These are phyloP conservation scores for Thalassiosira livingstoniorum DNA, from an alignment of 352 stramenopile genomes.

Conservation along the genomic window DNA sequence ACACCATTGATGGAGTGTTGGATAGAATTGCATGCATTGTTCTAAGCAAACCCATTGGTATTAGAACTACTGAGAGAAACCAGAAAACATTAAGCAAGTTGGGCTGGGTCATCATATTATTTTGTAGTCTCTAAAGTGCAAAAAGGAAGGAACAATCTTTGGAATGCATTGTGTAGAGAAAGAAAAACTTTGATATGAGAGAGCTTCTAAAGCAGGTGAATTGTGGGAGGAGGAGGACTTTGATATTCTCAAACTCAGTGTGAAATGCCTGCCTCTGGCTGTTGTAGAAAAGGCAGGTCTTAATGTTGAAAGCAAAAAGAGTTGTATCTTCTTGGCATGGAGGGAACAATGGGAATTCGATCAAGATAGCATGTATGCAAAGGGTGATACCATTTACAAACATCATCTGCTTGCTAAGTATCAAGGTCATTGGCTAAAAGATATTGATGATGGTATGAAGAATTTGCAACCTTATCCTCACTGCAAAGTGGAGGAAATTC, in stretches of 20 bases:
- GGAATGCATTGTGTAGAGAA: background rate
- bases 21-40: constrained; percentile 6
- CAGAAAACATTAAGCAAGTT: constrained; percentile 26
- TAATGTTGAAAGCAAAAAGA: no score
- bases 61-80: constrained; percentile 29
- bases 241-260: constrained; percentile 5
- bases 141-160: constrained; percentile 31
- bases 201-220: constrained; percentile 5
- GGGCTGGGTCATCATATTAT: background rate
- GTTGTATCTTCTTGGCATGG: no score
- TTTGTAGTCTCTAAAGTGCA: constrained; percentile 6
- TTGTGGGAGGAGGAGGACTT: constrained; percentile 30
- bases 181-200: constrained; percentile 3
- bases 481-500: no score
- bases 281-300: no score
- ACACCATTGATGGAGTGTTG: constrained; percentile 1
- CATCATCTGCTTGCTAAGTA: no score
- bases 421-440: no score
- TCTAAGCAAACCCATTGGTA: constrained; percentile 23
- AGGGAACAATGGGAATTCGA: no score
- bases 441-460: no score
- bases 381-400: no score
- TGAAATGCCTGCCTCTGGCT: no score
- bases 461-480: no score
- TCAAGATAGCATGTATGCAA: no score